phyloP scores from a whole-genome alignment of 2,329 filamentous ascomycete species.

The Ascocoryne sarcoides region DNA sequence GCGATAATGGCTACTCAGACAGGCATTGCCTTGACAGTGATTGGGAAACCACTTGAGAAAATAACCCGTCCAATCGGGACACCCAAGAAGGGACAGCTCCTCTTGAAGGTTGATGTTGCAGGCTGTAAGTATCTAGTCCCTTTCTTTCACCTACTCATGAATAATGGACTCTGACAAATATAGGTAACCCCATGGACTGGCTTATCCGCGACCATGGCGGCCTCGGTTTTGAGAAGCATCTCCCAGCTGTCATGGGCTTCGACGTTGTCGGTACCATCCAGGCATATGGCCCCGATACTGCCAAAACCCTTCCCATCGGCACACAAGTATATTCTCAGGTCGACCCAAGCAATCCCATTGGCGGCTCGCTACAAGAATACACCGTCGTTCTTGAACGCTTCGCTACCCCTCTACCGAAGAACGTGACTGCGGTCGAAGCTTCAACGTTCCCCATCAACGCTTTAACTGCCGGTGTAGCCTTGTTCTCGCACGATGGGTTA shows the following conservation, averaged over 20 bases:
- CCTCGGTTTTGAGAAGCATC: background rate
- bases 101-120: background rate
- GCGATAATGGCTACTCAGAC: background rate
- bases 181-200: background rate
- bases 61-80: background rate
- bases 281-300: slow-evolving; percentile 4
- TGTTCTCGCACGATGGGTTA: slow-evolving; percentile 24
- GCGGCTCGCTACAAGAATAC: background rate
- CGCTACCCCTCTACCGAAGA: slow-evolving; percentile 29
- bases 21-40: background rate
- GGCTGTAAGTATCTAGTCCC: background rate
- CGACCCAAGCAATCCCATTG: slow-evolving; percentile 13
- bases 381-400: slow-evolving; percentile 1
- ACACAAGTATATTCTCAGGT: slow-evolving; percentile 18
- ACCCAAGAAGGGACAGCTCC: background rate
- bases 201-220: background rate
- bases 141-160: background rate
- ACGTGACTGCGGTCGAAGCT: slow-evolving; percentile 29
- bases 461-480: slow-evolving; percentile 27
- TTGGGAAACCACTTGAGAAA: slow-evolving; percentile 1
- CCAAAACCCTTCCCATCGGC: background rate
- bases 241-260: slow-evolving; percentile 15
- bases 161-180: background rate
- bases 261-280: slow-evolving; percentile 14
- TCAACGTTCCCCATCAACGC: slow-evolving; percentile 32